Evolutionary conservation across 495 filamentous ascomycete genomes (phyloP).

Genomic region (Oleoguttula mirabilis): DNA sequence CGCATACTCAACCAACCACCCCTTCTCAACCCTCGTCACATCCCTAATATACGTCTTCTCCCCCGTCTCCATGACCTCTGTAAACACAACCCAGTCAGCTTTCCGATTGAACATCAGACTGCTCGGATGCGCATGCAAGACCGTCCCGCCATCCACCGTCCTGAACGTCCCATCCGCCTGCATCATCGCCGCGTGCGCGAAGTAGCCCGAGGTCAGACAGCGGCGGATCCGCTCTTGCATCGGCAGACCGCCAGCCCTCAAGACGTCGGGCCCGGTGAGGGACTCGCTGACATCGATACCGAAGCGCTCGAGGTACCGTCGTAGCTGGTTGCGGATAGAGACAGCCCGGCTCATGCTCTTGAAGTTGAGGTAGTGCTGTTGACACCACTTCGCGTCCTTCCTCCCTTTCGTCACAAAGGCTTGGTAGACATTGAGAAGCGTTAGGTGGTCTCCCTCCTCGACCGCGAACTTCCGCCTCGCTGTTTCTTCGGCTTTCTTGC

Average conservation of each 20-base stretch:
- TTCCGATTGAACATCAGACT: constrained; percentile 96
- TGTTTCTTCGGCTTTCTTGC: constrained; percentile 58
- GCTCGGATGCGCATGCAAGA: constrained; percentile 80
- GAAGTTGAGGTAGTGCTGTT: constrained; percentile 76
- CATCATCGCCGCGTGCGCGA: constrained; percentile 93
- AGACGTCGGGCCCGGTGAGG: constrained; percentile 20
- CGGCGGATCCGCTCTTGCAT: constrained; percentile 64
- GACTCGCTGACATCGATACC: constrained; percentile 59
- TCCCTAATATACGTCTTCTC: constrained; percentile 86
- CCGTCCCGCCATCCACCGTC: constrained; percentile 59
- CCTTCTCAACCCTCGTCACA: constrained; percentile 80
- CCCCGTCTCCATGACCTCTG: constrained; percentile 86
- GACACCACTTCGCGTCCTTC: constrained; percentile 78
- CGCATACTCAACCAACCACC: constrained; percentile 82
- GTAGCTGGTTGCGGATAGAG: constrained; percentile 75
- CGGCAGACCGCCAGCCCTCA: constrained; percentile 27
- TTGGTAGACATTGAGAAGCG: constrained; percentile 86
- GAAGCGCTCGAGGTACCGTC: constrained; percentile 76
- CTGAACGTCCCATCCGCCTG: constrained; percentile 85
- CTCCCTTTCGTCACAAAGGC: constrained; percentile 76
- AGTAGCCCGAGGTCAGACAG: constrained; percentile 85
- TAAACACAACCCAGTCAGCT: constrained; percentile 95
- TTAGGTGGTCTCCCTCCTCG: constrained; percentile 92
- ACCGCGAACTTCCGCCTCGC: constrained; percentile 73
- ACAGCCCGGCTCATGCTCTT: constrained; percentile 71